Base-by-base conservation (phyloP, 176 grass and related monocot species). In the Zizania latifolia region DNA sequence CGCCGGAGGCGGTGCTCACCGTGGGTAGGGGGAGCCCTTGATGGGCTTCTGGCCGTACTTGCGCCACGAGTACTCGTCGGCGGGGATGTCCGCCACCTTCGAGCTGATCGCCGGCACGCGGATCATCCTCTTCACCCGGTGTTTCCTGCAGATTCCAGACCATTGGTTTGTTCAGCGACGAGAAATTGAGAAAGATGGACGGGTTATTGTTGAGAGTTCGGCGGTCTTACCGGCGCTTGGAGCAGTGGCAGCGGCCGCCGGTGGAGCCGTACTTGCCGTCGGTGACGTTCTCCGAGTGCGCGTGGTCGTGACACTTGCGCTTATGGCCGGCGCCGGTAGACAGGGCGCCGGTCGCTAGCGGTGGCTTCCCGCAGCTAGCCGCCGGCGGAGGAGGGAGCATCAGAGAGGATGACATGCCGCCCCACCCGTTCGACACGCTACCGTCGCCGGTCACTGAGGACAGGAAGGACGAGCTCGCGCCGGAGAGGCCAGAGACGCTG, bases 41-140 rank as follows among this genome's bases (percentile, higher is more conserved):
- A 97, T 92, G 12, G 82, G 85, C 71, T 96, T 90, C 78, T 97
- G 87, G 4, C 89, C 93, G 65, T 97, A 92, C 71, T 92, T 97
- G 48, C 87, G 82, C 89, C 87, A 92, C 0, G 93, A 92, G 74
- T 83, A 88, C 28, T 90, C 87, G 71, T 96, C 93, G 16, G 93
- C 74, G 1, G 93, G 93, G 67, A 96, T 96, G 54, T 96, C 93
- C 31, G 93, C 71, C 17, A 84, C 92, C 71, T 90, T 90, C 0
- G 90, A 78, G 75, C 93, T 97, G 23, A 90, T 90, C 68, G 90
- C 87, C 51, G 93, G 90, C 53, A 97, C 90, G 74, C 93, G 85
- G 23, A 86, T 88, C 41, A 65, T 82, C 12, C 58, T 70, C 72
- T 90, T 90, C 56, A 90, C 82, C 8, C 87, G 80, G 11, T 61